Evolutionary conservation across 805 yeast genomes (phyloP), one percentile per base, ranked within the genome.

Genomic region (Scheffersomyces amazonensis): DNA sequence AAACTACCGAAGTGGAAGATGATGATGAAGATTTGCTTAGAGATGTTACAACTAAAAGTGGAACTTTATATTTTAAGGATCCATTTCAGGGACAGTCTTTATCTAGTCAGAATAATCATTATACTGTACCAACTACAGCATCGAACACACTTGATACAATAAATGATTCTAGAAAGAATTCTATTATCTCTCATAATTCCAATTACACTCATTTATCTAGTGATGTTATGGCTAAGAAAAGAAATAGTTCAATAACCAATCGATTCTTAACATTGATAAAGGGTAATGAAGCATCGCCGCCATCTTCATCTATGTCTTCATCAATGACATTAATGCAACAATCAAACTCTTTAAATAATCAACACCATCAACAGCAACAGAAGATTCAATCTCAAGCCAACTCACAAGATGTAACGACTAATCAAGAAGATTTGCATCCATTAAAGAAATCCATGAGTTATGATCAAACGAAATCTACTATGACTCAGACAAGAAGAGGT

Each of bases 401-500:
- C n/a, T n/a, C n/a, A n/a, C n/a, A n/a, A n/a, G n/a, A n/a, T n/a
- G n/a, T n/a, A n/a, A n/a, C n/a, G n/a, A n/a, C n/a, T n/a, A n/a
- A n/a, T n/a, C n/a, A n/a, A n/a, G n/a, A n/a, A n/a, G n/a, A n/a
- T n/a, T n/a, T n/a, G n/a, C n/a, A 16, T 39, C 40, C 5, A 38
- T 56, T 17, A 39, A 42, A 24, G 46, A 50, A 29, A 51, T 27
- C 62, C 5, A 39, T 36, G 32, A 55, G 62, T 28, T 66, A 41
- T 39, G 74, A 68, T 40, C 71, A 64, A 42, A 66, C 72, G 7
- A 62, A 60, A 44, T 56, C 65, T 37, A 43, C 44, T 27, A 55
- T 67, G 57, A 65, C 71, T 5, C 43, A 44, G 12, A 47, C 48
- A 18, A 52, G 72, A 31, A 59, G 55, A 29, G 56, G 47, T 46